A percentile compares a stretch with the other conserved stretches of the same genome.
These are phyloP conservation scores for Moesziomyces aphidis DNA, from an alignment of 1,284 basidiomycete genomes.

Conservation along the genomic window DNA sequence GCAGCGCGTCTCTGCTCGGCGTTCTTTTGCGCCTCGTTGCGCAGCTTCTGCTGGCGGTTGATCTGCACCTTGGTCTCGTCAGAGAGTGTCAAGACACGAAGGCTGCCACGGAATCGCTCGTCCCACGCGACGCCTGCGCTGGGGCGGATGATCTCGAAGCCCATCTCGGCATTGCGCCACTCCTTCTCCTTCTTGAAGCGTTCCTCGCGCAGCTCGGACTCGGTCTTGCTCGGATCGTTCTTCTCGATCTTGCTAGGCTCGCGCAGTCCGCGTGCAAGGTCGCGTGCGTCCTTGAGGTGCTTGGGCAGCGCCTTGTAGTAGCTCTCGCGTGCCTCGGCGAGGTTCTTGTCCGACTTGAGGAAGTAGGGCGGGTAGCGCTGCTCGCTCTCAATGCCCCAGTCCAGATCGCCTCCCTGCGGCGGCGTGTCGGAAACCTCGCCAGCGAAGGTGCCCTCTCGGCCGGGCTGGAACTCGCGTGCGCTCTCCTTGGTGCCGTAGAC, in stretches of 20 bases:
- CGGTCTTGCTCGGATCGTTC: slow-evolving; percentile 83
- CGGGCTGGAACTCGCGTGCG: slow-evolving; percentile 74
- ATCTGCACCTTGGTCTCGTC: slow-evolving; percentile 35
- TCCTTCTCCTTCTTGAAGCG: slow-evolving; percentile 78
- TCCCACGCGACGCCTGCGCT: slow-evolving; percentile 80
- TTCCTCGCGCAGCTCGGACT: slow-evolving; percentile 79
- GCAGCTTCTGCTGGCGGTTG: slow-evolving; percentile 22
- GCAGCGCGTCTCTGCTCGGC: slow-evolving; percentile 11
- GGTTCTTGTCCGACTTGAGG: slow-evolving; percentile 74
- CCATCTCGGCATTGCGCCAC: slow-evolving; percentile 81
- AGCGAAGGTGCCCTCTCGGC: slow-evolving; percentile 20
- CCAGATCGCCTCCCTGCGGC: slow-evolving; percentile 73
- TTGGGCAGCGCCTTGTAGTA: slow-evolving; percentile 82
- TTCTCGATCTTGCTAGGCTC: slow-evolving; percentile 86
- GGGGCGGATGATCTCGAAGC: slow-evolving; percentile 81
- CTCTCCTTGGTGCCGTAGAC: slow-evolving; percentile 72
- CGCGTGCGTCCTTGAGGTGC: slow-evolving; percentile 80
- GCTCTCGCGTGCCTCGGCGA: slow-evolving; percentile 77
- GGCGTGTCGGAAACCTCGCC: slow-evolving; percentile 38
- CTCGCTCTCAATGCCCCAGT: slow-evolving; percentile 80
- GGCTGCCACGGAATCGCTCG: slow-evolving; percentile 75
- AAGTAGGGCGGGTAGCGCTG: slow-evolving; percentile 77
- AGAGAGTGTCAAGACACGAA: slow-evolving; percentile 72
- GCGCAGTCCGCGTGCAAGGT: slow-evolving; percentile 79
- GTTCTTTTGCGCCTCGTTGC: slow-evolving; percentile 18